Percentiles rank a stretch among this genome's conserved stretches.
These are phyloP conservation scores for Tetrahymena malaccensis DNA, from an alignment of 73 alveolate genomes.

Conservation along the genomic window DNA sequence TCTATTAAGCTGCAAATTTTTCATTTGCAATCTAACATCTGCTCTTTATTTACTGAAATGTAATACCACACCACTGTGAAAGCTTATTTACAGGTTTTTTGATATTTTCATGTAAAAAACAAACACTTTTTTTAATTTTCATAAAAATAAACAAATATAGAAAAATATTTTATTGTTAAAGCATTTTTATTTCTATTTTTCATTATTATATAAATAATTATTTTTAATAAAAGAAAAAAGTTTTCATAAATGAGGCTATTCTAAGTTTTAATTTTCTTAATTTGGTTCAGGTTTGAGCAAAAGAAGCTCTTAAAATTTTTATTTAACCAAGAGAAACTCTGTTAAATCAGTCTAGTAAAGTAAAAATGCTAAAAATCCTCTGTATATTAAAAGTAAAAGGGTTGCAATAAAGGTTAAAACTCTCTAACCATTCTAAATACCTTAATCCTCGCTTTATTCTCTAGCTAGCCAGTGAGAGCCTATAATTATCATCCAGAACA, in stretches of 20 bases:
- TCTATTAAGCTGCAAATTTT: no score
- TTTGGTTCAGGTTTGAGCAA: not conserved
- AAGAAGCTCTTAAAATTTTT: not conserved
- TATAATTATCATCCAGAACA: not conserved
- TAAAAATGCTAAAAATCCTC: not conserved
- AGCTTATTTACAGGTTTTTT: no score
- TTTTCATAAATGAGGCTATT: not conserved
- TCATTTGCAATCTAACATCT: no score
- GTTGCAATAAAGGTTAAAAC: not conserved
- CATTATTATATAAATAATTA: no score
- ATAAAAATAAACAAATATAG: no score
- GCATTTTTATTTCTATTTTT: no score
- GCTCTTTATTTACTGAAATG: no score
- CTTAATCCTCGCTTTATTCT: not conserved
- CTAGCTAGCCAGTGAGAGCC: not conserved
- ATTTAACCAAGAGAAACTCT: not conserved
- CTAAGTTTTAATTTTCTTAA: not conserved
- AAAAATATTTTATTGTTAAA: no score
- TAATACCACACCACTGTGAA: no score
- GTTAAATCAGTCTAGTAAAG: not conserved
- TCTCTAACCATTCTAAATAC: not conserved
- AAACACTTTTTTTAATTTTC: no score
- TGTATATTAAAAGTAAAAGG: not conserved
- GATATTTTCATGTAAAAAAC: no score
- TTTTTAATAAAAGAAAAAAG: no score